phyloP scores from a whole-genome alignment of 768 basidiomycete species.

The Termitomyces heimii region DNA sequence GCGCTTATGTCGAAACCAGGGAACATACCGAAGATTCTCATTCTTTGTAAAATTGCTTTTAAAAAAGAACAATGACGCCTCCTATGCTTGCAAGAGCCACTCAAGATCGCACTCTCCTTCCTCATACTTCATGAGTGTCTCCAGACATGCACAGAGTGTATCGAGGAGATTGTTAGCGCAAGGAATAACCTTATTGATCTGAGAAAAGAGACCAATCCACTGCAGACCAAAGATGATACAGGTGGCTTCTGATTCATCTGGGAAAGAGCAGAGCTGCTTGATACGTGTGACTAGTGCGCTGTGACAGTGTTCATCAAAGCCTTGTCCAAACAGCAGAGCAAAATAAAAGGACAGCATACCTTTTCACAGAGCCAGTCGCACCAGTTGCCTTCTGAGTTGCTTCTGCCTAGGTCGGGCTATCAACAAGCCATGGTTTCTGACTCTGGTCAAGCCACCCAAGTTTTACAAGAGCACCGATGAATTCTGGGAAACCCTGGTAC shows the following conservation, averaged over 20 bases:
- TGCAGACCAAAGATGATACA: conserved; percentile 86
- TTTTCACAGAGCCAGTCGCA: conserved; percentile 62
- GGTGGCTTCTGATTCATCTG: conserved; percentile 57
- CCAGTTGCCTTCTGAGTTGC: conserved; percentile 72
- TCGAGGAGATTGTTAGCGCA: conserved; percentile 80
- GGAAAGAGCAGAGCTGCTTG: conserved; percentile 67
- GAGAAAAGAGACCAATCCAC: conserved; percentile 92
- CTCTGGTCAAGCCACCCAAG: conserved; percentile 81
- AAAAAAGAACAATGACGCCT: no score
- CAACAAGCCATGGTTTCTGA: conserved; percentile 72
- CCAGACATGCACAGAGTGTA: conserved; percentile 87
- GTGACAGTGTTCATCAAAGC: not conserved
- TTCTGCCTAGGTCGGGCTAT: conserved; percentile 77
- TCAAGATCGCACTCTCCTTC: conserved; percentile 88
- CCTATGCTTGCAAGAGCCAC: no score
- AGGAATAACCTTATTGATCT: conserved; percentile 44
- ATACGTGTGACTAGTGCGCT: conserved; percentile 74
- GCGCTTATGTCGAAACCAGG: no score
- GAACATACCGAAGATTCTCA: no score
- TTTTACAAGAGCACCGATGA: conserved; percentile 81
- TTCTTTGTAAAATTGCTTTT: no score
- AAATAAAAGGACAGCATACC: conserved; percentile 33
- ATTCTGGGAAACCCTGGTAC: conserved; percentile 96
- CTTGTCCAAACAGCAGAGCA: not conserved
- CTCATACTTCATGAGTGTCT: conserved; percentile 90